Percentiles rank a stretch among this genome's conserved stretches.
Evolutionary conservation across 2,329 filamentous ascomycete genomes (phyloP).

Genomic region (Trichophyton rubrum): DNA sequence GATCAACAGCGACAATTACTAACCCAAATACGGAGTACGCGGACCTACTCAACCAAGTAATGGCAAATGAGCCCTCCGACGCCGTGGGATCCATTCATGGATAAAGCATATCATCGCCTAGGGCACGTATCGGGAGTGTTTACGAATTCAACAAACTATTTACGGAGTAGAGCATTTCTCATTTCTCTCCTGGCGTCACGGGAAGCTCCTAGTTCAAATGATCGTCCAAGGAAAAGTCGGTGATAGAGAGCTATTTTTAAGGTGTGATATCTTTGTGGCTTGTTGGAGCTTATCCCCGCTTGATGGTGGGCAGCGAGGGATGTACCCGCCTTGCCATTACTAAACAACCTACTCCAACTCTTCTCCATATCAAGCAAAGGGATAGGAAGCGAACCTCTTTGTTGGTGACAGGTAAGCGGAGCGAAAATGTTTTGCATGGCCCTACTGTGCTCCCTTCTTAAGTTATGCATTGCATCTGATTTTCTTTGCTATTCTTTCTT

Average conservation of each 20-base stretch:
- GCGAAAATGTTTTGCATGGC: slow-evolving; percentile 4
- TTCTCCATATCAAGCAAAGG: neutral
- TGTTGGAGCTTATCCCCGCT: neutral
- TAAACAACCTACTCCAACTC: neutral
- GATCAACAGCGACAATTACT: neutral
- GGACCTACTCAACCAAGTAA: slow-evolving; percentile 6
- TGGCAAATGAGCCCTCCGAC: neutral
- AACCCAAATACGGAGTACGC: neutral
- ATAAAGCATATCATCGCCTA: neutral
- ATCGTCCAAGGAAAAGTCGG: neutral
- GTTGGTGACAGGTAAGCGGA: slow-evolving; percentile 6
- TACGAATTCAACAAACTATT: neutral
- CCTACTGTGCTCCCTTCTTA: slow-evolving; percentile 4
- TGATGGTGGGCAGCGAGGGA: neutral
- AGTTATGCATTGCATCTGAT: slow-evolving; percentile 2
- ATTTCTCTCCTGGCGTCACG: neutral
- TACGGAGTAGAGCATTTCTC: neutral
- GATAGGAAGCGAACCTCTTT: slow-evolving; percentile 2
- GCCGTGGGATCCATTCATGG: neutral
- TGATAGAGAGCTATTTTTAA: slow-evolving; percentile 1
- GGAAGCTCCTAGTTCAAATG: neutral
- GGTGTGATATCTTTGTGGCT: neutral
- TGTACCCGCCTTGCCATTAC: neutral
- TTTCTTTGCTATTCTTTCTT: neutral
- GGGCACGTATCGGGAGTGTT: neutral